Percentiles rank a stretch among this genome's conserved stretches.
Evolutionary conservation across 495 filamentous ascomycete genomes (phyloP).

Genomic region (Aspergillus affinis): DNA sequence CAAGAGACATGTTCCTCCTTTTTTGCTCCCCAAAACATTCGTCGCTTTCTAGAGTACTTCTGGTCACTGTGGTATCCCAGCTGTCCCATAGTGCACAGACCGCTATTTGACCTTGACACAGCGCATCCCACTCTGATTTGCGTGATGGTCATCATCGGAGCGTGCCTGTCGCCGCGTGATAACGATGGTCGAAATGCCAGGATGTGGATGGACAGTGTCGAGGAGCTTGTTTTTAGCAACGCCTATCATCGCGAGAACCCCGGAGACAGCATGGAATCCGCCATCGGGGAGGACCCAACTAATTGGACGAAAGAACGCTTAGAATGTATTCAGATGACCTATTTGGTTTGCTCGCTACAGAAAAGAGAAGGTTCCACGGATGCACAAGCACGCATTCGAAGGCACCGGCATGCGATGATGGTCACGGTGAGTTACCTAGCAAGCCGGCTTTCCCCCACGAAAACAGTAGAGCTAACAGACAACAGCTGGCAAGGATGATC

Average conservation of each 20-base stretch:
- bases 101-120: conserved; percentile 16
- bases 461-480: background rate
- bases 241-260: conserved; percentile 13
- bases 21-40: conserved; percentile 19
- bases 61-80: conserved; percentile 30
- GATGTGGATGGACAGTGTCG: conserved; percentile 20
- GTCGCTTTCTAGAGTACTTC: conserved; percentile 25
- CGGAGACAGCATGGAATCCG: background rate
- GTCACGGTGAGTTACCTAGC: conserved; percentile 19
- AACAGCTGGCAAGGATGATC: conserved; percentile 22
- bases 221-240: conserved; percentile 22
- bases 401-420: conserved; percentile 27
- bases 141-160: conserved; percentile 26
- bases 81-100: conserved; percentile 26
- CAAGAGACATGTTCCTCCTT: conserved; percentile 11
- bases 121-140: conserved; percentile 17
- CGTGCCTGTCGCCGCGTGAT: conserved; percentile 21
- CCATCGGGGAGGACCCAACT: background rate
- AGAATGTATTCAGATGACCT: conserved; percentile 23
- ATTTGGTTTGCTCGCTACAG: conserved; percentile 26
- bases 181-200: conserved; percentile 10
- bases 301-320: conserved; percentile 17
- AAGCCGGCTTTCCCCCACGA: background rate
- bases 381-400: conserved; percentile 21
- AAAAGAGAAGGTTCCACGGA: conserved; percentile 25